Base-by-base conservation (phyloP, 768 basidiomycete species). In the Mycena belliarum region DNA sequence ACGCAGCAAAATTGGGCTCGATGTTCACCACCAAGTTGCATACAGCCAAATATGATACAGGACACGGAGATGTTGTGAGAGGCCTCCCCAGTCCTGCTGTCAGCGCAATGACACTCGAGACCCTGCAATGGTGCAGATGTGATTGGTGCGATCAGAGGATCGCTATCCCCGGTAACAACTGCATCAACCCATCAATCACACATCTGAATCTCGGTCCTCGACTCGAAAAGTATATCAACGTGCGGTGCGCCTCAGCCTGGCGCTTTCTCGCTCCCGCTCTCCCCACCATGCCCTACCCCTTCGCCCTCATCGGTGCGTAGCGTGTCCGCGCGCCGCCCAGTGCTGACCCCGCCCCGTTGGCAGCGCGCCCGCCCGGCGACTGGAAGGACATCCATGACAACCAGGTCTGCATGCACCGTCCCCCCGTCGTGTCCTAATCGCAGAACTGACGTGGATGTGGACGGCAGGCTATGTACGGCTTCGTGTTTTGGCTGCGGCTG, bases 381-480 rank as follows among this genome's bases (percentile, higher is more conserved):
- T 68, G 62, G 61, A 60, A 68, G 28, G 66, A 72, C 33, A 53
- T 63, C 18, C 72, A 70, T 49, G 73, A 74, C 28, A 66, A 57
- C 23, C 67, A 64, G 26, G n/a, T n/a, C n/a, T n/a, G n/a, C n/a
- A n/a, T n/a, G n/a, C n/a, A n/a, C n/a, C n/a, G n/a, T n/a, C n/a
- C n/a, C n/a, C n/a, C n/a, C n/a, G n/a, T n/a, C n/a, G n/a, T n/a
- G n/a, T n/a, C n/a, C n/a, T n/a, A n/a, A n/a, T n/a, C n/a, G n/a
- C n/a, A n/a, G n/a, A n/a, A n/a, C n/a, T n/a, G n/a, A n/a, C n/a
- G n/a, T n/a, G n/a, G n/a, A n/a, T n/a, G n/a, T n/a, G n/a, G n/a
- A n/a, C n/a, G n/a, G n/a, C n/a, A n/a, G n/a, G 69, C 70, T 12
- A 71, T 73, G 71, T 69, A 57, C 23, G 65, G 40, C 28, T 29